Evolutionary conservation across 2,329 filamentous ascomycete genomes (phyloP), one percentile per base, ranked within the genome.

Genomic region (Aspergillus brasiliensis): DNA sequence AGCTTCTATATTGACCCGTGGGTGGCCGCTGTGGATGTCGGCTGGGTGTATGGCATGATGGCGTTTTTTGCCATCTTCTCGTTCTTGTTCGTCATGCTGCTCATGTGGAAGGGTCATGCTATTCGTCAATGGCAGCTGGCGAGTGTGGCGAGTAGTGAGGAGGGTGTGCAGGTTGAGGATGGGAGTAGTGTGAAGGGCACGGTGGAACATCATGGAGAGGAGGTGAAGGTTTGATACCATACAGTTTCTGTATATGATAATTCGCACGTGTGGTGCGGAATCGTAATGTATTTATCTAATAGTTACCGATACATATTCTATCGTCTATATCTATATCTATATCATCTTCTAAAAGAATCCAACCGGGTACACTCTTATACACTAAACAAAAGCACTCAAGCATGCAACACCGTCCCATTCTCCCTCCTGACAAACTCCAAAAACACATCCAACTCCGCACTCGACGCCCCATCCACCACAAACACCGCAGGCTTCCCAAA

Each of bases 31-130:
- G 71, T 78, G 0, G 67, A 69, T 2, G 64, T 74, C 10, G 69
- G 68, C 8, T 78, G 76, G 76, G 69, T 72, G 5, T 77, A 74
- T 68, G 75, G 76, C 0, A 75, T 72, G 63, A 72, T 73, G 66
- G 74, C 75, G 0, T 73, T 78, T 19, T 70, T 77, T 59, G 66
- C 67, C 0, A 54, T 70, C 2, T 64, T 68, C 10, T 44, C 57
- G 2, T 59, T 58, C 6, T 17, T 40, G 46, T 51, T 51, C 5
- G 56, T 57, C 3, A 37, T 27, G 44, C 11, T 57, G 21, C 27
- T 51, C 11, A 57, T 57, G 56, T 42, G 56, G 56, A 7, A 62
- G 66, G 23, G 69, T 4, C 38, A 55, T 34, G 52, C 42, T 13
- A 55, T 55, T 25, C 38, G 52, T 3, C 23, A 38, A 40, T 55